Base-by-base conservation (phyloP, 495 filamentous ascomycete genomes). In the Cercophora scortea region DNA sequence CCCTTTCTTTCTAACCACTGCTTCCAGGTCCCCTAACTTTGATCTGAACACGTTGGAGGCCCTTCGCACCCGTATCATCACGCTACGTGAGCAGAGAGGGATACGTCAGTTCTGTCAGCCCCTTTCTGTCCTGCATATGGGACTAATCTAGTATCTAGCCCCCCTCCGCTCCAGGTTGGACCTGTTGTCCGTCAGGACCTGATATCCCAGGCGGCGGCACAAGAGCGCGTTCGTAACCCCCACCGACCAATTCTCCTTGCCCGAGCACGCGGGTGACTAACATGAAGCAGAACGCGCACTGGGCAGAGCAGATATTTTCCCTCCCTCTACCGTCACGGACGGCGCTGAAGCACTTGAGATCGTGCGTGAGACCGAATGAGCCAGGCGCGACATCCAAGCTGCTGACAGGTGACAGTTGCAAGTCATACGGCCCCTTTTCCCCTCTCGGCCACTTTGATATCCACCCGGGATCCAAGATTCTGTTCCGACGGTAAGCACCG, bases 221-320 rank as follows among this genome's bases (percentile, higher is more conserved):
- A 65, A 39, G 68, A 71, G 16, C 55, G 52, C 8, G 68, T 71
- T 38, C 15, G 63, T 59, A 10, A 12, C 45, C 42, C 32, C 7
- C 7, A 19, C 33, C 25, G 25, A 25, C 25, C 25, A 25, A 25
- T 2, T 38, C 41, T 6, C 38, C n/a, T 16, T 15, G 8, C n/a
- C 10, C 49, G 8, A 2, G 11, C 11, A 13, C n/a, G 8, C 15
- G n/a, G 25, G 4, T 6, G 17, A 5, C 19, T 38, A 9, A 40
- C 25, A n/a, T 2, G 13, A 1, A 17, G 15, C 39, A 66, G 57
- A 57, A 56, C 40, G 49, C 59, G 8, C 59, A 68, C 40, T 81
- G 78, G 78, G 76, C 78, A 25, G 74, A 81, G 57, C 71, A 77
- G 15, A 78, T 81, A 32, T 81, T 81, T 51, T 77, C 78, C 6